phyloP scores from a whole-genome alignment of 306 rosid species.

The Acacia acuminata region DNA sequence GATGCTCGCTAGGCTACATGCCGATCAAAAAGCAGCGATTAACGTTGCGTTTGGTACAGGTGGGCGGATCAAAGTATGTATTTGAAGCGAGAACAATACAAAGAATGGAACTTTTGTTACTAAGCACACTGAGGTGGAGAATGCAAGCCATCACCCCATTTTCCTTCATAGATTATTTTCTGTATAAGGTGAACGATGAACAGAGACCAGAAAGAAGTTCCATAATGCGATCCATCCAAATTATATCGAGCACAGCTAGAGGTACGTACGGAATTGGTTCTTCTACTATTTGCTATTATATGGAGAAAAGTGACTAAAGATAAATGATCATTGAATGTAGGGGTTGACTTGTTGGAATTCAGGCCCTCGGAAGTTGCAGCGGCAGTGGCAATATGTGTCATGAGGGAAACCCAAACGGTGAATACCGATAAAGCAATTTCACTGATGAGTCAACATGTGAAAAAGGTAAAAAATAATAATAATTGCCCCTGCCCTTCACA shows the following conservation, averaged over 20 bases:
- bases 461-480: conserved; percentile 60
- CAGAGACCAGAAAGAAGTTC: conserved; percentile 40
- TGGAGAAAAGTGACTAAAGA: conserved; percentile 19
- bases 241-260: conserved; percentile 55
- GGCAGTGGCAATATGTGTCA: conserved; percentile 72
- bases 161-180: conserved; percentile 81
- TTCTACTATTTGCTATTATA: background rate
- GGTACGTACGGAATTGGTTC: conserved; percentile 42
- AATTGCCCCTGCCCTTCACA: background rate
- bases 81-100: conserved; percentile 80
- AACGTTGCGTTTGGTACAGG: conserved; percentile 35
- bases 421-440: conserved; percentile 60
- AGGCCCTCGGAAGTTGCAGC: conserved; percentile 94
- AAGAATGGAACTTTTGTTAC: conserved; percentile 85
- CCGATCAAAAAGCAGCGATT: conserved; percentile 13
- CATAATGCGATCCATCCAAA: conserved; percentile 52
- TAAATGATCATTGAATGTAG: conserved; percentile 72
- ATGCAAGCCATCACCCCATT: conserved; percentile 92
- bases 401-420: conserved; percentile 57
- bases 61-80: conserved; percentile 65
- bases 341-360: conserved; percentile 81
- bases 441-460: conserved; percentile 57
- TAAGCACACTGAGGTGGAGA: conserved; percentile 88
- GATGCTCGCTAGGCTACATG: background rate
- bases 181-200: conserved; percentile 60